Conservation (phyloP, 208 protist species). For the Leishmania lainsoni region DNA sequence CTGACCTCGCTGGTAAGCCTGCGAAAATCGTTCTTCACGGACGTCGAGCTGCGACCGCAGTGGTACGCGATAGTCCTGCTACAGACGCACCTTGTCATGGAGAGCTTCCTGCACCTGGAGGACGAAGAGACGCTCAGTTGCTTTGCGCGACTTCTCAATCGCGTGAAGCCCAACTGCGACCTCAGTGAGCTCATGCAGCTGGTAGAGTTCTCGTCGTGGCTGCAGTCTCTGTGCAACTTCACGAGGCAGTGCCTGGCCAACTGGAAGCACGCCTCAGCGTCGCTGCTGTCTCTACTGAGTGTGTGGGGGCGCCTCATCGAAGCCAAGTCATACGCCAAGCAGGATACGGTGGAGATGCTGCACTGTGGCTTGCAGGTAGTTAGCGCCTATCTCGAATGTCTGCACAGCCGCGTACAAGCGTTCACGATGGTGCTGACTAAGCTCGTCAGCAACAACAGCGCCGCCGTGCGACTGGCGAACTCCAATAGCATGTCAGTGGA, state of each 20-base stretch:
- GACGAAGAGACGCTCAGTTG: constrained; percentile 34
- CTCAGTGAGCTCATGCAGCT: constrained; percentile 51
- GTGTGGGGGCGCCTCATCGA: constrained; percentile 43
- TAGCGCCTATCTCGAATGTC: constrained; percentile 22
- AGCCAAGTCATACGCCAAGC: constrained; percentile 29
- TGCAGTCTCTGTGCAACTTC: constrained; percentile 28
- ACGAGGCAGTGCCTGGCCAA: constrained; percentile 34
- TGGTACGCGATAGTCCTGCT: constrained; percentile 52
- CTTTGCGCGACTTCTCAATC: constrained; percentile 53
- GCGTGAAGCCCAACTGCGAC: constrained; percentile 61
- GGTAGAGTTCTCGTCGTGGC: constrained; percentile 39
- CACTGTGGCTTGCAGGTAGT: constrained; percentile 18
- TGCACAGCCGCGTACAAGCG: constrained; percentile 27
- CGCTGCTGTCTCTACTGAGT: constrained; percentile 37
- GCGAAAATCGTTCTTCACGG: constrained; percentile 27
- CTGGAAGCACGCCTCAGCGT: constrained; percentile 27
- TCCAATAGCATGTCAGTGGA: constrained; percentile 9
- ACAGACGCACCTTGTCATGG: constrained; percentile 59
- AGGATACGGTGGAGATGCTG: constrained; percentile 17
- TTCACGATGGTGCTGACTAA: constrained; percentile 22
- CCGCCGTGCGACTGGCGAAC: neutral
- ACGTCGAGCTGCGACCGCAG: constrained; percentile 17
- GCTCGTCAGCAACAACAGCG: constrained; percentile 11
- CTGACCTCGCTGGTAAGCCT: constrained; percentile 21
- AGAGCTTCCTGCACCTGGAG: constrained; percentile 42